These are phyloP conservation scores for Trichophyton schoenleinii DNA, from an alignment of 2,329 filamentous ascomycete species.

Conservation along the genomic window DNA sequence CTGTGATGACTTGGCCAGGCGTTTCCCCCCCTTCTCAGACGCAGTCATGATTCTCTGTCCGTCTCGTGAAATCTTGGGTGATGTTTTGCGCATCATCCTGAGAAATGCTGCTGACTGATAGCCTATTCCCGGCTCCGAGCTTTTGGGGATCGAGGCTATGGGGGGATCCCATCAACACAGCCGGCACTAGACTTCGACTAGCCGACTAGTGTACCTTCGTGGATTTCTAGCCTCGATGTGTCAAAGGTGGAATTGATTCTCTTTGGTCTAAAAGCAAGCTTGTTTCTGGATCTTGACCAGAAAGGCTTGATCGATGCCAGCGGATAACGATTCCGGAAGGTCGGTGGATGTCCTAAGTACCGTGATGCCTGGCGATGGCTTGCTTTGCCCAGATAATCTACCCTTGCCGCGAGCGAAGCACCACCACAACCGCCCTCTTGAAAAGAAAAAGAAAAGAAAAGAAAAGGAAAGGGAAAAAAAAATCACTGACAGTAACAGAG, in stretches of 20 bases:
- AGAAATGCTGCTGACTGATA: not conserved
- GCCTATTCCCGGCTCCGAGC: not conserved
- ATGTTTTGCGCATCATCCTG: not conserved
- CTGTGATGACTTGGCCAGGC: not conserved
- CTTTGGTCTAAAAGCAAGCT: not conserved
- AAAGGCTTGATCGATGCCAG: not conserved
- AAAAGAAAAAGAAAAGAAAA: not conserved
- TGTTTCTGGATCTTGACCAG: not conserved
- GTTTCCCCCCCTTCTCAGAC: not conserved
- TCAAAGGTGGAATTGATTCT: not conserved
- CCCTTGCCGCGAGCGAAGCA: not conserved
- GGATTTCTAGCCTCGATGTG: not conserved
- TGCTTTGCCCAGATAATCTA: not conserved
- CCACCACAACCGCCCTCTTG: not conserved
- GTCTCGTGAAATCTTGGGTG: not conserved
- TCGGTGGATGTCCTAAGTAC: not conserved
- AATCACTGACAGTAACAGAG: not conserved
- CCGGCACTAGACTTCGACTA: not conserved
- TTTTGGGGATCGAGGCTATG: conserved; percentile 1
- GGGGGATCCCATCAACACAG: not conserved
- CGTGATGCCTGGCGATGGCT: not conserved
- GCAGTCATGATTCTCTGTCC: not conserved
- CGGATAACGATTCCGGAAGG: conserved; percentile 2
- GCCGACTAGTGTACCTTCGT: not conserved
- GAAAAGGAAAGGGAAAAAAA: not conserved